A percentile compares a stretch with the other conserved stretches of the same genome.
These are phyloP conservation scores for Mycena venus DNA, from an alignment of 768 basidiomycete genomes.

Conservation along the genomic window DNA sequence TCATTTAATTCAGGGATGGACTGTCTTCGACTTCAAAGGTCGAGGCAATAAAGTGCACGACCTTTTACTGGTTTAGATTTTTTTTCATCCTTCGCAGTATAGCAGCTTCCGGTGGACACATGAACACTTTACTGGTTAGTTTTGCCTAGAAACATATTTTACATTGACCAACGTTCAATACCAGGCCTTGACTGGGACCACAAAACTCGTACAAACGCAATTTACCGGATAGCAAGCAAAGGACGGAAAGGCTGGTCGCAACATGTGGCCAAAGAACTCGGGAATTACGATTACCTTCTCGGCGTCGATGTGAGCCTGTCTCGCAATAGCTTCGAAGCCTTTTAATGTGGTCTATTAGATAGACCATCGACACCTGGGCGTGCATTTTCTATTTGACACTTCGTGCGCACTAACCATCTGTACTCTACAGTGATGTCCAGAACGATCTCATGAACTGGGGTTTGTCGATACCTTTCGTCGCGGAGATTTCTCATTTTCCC, in stretches of 20 bases:
- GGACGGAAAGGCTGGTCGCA: conserved; percentile 86
- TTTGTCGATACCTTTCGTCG: conserved; percentile 73
- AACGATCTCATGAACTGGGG: conserved; percentile 85
- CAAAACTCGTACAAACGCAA: conserved; percentile 66
- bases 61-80: not conserved
- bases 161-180: conserved; percentile 35
- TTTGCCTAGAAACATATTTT: not conserved
- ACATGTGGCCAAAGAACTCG: conserved; percentile 82
- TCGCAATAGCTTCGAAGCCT: not conserved
- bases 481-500: conserved; percentile 20
- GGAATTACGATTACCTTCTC: conserved; percentile 89
- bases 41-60: conserved; percentile 74
- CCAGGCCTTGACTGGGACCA: conserved; percentile 88
- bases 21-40: conserved; percentile 87
- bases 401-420: not conserved
- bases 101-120: conserved; percentile 80
- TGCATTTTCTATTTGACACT: not conserved
- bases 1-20: conserved; percentile 70
- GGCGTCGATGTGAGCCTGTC: conserved; percentile 71
- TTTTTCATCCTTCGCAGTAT: conserved; percentile 60
- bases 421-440: conserved; percentile 62
- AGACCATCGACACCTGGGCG: conserved; percentile 80
- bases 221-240: conserved; percentile 79
- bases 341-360: conserved; percentile 62
- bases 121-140: conserved; percentile 82